Percentiles rank a stretch among this genome's conserved stretches.
Conservation (phyloP, 371 early-diverging fungal genomes). For the Umbelopsis sp. region DNA sequence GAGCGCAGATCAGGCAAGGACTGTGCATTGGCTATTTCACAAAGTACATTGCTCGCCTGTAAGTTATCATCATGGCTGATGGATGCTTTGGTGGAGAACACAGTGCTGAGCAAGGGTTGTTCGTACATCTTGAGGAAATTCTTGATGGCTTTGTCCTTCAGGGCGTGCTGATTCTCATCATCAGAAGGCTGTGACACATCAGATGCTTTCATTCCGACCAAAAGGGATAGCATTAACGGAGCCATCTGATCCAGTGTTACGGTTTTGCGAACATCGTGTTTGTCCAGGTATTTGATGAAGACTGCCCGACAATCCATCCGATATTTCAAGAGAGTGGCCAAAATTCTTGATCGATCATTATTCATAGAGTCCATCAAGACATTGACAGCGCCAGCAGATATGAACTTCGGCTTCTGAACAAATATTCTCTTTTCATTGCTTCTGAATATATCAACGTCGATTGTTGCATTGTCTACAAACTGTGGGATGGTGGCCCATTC, state of each 20-base stretch:
- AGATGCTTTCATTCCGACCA: neutral
- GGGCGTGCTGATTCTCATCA: neutral
- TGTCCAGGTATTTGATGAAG: neutral
- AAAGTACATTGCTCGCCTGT: neutral
- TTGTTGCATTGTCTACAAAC: neutral
- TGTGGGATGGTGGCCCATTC: slow-evolving; percentile 10
- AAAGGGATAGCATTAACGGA: neutral
- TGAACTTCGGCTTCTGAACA: neutral
- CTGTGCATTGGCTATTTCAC: neutral
- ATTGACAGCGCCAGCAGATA: neutral
- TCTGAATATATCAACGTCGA: neutral
- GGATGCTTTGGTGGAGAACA: neutral
- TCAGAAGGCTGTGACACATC: neutral
- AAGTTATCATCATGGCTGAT: neutral
- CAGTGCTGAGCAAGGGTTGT: neutral
- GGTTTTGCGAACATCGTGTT: neutral
- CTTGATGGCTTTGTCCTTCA: neutral
- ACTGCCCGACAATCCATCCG: neutral
- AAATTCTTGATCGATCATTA: slow-evolving; percentile 7
- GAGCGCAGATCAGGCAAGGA: neutral
- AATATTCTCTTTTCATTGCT: slow-evolving; percentile 14
- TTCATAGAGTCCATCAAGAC: neutral
- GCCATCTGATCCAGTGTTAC: neutral
- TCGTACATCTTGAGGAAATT: neutral
- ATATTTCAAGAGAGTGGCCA: slow-evolving; percentile 1